Conservation (phyloP, 257 asterid genomes). For the Eustoma russellianum region DNA sequence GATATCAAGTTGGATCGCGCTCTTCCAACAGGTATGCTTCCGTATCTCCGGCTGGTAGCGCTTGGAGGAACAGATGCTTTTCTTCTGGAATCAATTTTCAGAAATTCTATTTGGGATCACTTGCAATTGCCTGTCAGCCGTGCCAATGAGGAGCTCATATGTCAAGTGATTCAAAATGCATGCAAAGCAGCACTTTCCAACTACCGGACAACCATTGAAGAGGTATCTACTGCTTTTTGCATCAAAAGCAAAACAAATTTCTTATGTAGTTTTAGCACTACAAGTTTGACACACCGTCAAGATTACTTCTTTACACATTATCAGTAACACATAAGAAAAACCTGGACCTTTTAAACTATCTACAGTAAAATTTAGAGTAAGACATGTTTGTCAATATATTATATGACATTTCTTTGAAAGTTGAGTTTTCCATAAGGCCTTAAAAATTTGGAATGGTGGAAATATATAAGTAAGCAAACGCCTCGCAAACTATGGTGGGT, state of each 20-base stretch:
- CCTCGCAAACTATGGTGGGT: neutral
- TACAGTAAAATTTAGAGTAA: too few relatives aligned
- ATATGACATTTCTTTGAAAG: too few relatives aligned
- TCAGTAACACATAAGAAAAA: neutral
- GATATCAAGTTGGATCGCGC: constrained; percentile 66
- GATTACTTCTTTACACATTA: neutral
- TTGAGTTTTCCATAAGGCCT: too few relatives aligned
- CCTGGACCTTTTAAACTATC: too few relatives aligned
- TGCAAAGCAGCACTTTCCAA: constrained; percentile 74
- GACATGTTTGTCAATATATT: too few relatives aligned
- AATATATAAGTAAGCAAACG: too few relatives aligned
- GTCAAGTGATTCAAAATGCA: constrained; percentile 55
- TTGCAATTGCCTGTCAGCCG: constrained; percentile 75
- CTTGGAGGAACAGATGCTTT: constrained; percentile 83
- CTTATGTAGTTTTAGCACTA: neutral
- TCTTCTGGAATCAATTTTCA: constrained; percentile 73
- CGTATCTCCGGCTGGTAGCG: constrained; percentile 65
- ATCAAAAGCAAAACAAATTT: neutral
- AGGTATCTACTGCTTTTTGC: constrained; percentile 32
- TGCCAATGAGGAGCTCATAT: constrained; percentile 78
- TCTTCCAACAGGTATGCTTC: constrained; percentile 70
- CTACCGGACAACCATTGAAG: constrained; percentile 77
- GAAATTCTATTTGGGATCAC: constrained; percentile 67
- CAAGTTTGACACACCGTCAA: neutral
- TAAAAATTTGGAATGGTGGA: too few relatives aligned